Evolutionary conservation across 192 early-diverging fungal species (phyloP).

Genomic region (Allomyces javanicus): DNA sequence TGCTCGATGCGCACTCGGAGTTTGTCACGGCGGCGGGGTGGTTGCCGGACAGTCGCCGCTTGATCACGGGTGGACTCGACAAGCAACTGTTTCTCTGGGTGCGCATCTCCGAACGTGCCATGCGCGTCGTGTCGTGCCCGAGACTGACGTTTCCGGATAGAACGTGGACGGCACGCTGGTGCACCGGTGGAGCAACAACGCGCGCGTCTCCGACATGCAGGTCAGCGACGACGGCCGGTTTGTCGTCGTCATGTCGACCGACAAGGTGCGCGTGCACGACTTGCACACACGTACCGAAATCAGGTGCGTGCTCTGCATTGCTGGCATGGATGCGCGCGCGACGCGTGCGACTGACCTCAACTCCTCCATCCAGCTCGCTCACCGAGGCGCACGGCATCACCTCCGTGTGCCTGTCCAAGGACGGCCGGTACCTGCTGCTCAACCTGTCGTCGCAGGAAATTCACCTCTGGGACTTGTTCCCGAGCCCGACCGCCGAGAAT

Average conservation of each 20-base stretch:
- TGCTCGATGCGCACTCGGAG: not conserved
- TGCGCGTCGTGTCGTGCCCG: too few relatives aligned
- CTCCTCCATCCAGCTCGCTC: not conserved
- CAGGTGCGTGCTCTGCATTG: not conserved
- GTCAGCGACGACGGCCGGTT: slow-evolving; percentile 2
- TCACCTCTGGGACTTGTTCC: slow-evolving; percentile 7
- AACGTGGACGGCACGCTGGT: slow-evolving; percentile 3
- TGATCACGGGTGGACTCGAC: slow-evolving; percentile 8
- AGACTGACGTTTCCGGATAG: not conserved
- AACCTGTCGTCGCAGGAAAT: slow-evolving; percentile 6
- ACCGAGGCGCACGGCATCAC: slow-evolving; percentile 6
- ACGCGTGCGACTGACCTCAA: too few relatives aligned
- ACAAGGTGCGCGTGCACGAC: slow-evolving; percentile 8
- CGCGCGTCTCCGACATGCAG: slow-evolving; percentile 6
- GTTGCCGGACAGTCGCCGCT: slow-evolving; percentile 4
- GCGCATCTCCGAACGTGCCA: not conserved
- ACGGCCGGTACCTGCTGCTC: slow-evolving; percentile 6
- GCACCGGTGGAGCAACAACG: slow-evolving; percentile 2
- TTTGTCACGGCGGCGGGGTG: slow-evolving; percentile 8
- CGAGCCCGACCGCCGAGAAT: slow-evolving; percentile 1
- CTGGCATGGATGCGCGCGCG: too few relatives aligned
- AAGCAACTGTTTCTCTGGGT: slow-evolving; percentile 7
- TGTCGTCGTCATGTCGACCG: slow-evolving; percentile 5
- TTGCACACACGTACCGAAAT: slow-evolving; percentile 3
- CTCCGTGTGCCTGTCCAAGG: slow-evolving; percentile 5